These are phyloP conservation scores for Colletotrichum sp. DNA, from an alignment of 2,329 filamentous ascomycete genomes.

Conservation along the genomic window DNA sequence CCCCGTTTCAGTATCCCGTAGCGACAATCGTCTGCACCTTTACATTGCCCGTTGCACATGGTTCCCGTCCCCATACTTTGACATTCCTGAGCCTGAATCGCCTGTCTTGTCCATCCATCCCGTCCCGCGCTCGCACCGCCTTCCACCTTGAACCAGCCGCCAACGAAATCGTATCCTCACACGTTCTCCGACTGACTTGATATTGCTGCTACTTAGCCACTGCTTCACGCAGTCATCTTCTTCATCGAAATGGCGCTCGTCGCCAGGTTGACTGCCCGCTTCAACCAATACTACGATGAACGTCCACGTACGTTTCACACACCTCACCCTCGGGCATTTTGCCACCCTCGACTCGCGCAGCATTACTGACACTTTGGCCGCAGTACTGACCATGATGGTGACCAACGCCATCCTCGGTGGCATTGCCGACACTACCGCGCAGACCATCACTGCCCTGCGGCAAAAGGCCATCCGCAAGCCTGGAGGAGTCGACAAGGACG, in stretches of 20 bases:
- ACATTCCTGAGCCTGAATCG: slow-evolving; percentile 5
- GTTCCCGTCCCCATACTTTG: neutral
- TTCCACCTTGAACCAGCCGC: neutral
- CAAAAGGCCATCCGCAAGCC: slow-evolving; percentile 69
- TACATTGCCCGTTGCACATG: neutral
- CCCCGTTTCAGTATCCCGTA: slow-evolving; percentile 3
- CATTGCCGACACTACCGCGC: slow-evolving; percentile 94
- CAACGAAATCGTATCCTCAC: neutral
- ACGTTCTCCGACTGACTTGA: slow-evolving; percentile 1
- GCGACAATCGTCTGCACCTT: neutral
- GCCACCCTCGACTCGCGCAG: neutral
- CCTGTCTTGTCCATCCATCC: neutral
- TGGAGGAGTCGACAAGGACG: slow-evolving; percentile 64
- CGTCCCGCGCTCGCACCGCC: neutral
- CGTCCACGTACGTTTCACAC: slow-evolving; percentile 69
- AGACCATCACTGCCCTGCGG: slow-evolving; percentile 86
- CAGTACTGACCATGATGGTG: slow-evolving; percentile 97
- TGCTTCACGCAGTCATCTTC: slow-evolving; percentile 85
- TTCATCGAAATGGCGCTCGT: slow-evolving; percentile 88
- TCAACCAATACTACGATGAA: slow-evolving; percentile 92
- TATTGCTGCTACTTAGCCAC: slow-evolving; percentile 63
- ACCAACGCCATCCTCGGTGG: slow-evolving; percentile 96
- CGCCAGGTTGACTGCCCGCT: slow-evolving; percentile 81
- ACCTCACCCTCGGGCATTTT: neutral
- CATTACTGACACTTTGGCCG: slow-evolving; percentile 5